Percentiles rank a stretch among this genome's conserved stretches.
phyloP scores from a whole-genome alignment of 192 early-diverging fungal species.

The Entomortierella lignicola region DNA sequence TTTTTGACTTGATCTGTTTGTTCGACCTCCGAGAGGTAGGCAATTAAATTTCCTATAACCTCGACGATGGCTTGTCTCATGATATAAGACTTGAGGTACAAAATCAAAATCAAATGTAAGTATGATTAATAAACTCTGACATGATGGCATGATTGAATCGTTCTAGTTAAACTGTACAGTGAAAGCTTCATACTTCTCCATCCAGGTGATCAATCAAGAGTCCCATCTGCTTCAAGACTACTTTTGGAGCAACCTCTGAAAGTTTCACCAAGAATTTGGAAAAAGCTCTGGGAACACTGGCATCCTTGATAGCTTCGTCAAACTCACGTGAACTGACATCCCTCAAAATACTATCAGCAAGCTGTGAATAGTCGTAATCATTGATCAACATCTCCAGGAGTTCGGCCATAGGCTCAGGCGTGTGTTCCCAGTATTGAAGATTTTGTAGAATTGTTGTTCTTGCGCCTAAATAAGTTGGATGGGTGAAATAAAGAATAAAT shows the following conservation, averaged over 20 bases:
- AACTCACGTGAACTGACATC: constrained; percentile 64
- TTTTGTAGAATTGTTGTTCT: constrained; percentile 83
- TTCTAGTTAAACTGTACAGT: no score
- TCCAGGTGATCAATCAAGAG: constrained; percentile 87
- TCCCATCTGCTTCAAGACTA: constrained; percentile 90
- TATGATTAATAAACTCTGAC: background rate
- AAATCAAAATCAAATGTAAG: background rate
- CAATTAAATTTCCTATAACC: constrained; percentile 87
- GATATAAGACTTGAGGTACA: constrained; percentile 73
- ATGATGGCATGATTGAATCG: background rate
- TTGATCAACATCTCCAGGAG: constrained; percentile 73
- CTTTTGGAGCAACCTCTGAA: constrained; percentile 84
- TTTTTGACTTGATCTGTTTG: constrained; percentile 74
- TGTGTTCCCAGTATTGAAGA: constrained; percentile 87
- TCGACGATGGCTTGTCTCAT: constrained; percentile 91
- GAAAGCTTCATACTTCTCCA: constrained; percentile 76
- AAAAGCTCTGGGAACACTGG: constrained; percentile 83
- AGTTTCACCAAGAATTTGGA: constrained; percentile 85
- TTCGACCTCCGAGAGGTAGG: constrained; percentile 75
- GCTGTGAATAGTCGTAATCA: constrained; percentile 71
- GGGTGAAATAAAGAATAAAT: no score
- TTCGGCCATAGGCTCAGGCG: constrained; percentile 85
- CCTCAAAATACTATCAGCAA: constrained; percentile 79
- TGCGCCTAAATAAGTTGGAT: constrained; percentile 65
- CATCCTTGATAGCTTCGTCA: constrained; percentile 72